Conservation (phyloP, 2,329 filamentous ascomycete species). For the Cladosporium sp. region DNA sequence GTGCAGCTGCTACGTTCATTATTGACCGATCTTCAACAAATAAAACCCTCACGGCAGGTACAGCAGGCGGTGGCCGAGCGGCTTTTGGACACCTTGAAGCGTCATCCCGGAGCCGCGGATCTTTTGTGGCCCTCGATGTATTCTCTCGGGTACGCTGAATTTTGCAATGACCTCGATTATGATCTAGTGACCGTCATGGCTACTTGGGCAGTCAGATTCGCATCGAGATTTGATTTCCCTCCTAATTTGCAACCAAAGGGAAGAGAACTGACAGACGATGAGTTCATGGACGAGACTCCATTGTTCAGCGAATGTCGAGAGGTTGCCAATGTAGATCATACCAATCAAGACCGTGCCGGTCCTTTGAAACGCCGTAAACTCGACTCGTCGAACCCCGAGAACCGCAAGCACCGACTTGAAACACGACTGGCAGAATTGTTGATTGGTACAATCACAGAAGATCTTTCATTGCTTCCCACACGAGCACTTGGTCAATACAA, state of each 20-base stretch:
- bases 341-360: not conserved
- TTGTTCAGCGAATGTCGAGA: not conserved
- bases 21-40: not conserved
- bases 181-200: conserved; percentile 6
- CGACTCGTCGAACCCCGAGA: too few species aligned
- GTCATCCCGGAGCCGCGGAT: conserved; percentile 17
- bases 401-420: not conserved
- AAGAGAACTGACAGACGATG: not conserved
- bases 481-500: conserved; percentile 19
- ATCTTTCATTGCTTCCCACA: conserved; percentile 18
- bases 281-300: not conserved
- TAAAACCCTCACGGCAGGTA: not conserved
- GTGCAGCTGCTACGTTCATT: conserved; percentile 2
- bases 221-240: not conserved
- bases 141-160: conserved; percentile 10
- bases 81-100: not conserved
- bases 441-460: conserved; percentile 17
- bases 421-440: conserved; percentile 16
- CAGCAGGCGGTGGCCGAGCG: not conserved
- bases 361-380: conserved; percentile 3
- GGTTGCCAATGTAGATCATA: not conserved
- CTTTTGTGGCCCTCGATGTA: conserved; percentile 18
- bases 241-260: not conserved
- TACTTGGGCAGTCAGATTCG: not conserved
- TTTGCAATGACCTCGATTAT: conserved; percentile 16